phyloP scores from a whole-genome alignment of 2,329 filamentous ascomycete species.

The Ambrosiella beaveri region DNA sequence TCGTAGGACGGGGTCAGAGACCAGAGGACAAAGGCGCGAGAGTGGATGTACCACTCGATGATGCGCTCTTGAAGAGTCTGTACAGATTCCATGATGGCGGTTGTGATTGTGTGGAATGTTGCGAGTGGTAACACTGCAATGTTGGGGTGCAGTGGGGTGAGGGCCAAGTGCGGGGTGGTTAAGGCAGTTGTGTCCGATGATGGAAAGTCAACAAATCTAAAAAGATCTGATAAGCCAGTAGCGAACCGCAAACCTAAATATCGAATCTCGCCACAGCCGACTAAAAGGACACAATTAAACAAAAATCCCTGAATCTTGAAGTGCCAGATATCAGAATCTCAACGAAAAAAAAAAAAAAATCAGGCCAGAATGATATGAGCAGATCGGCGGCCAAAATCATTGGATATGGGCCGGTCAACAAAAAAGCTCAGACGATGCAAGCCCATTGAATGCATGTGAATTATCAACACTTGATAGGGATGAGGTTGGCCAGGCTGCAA shows the following conservation, averaged over 20 bases:
- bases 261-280: background rate
- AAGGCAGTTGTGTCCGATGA: background rate
- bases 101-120: background rate
- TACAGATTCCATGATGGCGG: constrained; percentile 9
- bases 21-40: constrained; percentile 29
- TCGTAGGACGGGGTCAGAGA: constrained; percentile 42
- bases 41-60: constrained; percentile 21
- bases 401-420: background rate
- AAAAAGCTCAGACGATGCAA: background rate
- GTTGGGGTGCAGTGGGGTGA: background rate
- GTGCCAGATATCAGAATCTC: background rate
- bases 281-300: background rate
- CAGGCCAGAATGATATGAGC: background rate
- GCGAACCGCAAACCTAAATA: background rate
- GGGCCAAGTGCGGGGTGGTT: background rate
- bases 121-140: background rate
- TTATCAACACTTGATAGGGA: too few species aligned
- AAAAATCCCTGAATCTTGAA: background rate
- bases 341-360: background rate
- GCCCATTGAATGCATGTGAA: too few species aligned
- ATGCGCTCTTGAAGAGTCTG: constrained; percentile 11
- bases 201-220: background rate
- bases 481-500: background rate
- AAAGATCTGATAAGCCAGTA: background rate
- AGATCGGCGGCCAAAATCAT: background rate